Base-by-base conservation (phyloP, 805 yeast species). In the Jamesozyma piceae region DNA sequence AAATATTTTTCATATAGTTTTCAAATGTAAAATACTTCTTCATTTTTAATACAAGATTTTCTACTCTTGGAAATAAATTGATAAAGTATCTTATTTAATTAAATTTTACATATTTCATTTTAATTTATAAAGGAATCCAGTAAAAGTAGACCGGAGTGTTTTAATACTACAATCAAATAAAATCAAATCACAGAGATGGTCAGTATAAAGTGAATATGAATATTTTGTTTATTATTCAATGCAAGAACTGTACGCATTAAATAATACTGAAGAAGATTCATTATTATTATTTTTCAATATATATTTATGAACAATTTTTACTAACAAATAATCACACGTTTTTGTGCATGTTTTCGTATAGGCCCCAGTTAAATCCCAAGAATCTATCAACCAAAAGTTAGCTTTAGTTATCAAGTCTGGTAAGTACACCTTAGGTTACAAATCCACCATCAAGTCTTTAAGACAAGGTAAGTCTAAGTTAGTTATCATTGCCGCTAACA, bases 381-480 rank as follows among this genome's bases (percentile, higher is more conserved):
- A 92, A 65, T 82, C 85, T 80, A 80, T 92, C 76, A 90, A 87
- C 95, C 78, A 95, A 74, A 89, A 89, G 79, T 87, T 92, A 72
- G 94, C 95, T 71, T 83, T 92, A 72, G 90, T 86, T 67, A 84
- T 92, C 78, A 92, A 89, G 80, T 89, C 97, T 65, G 98, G 98
- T 80, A 92, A 92, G 78, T 90, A 87, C 82, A 83, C 97, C 85
- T 83, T 92, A 65, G 98, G 98, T 70, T 92, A 88, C 95, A 90
- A 90, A 80, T 86, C 97, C 62, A 90, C 94, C 71, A 82, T 92
- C 73, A 92, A 92, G 86, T 76, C 97, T 63, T 79, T 92, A 71
- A 89, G 99, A 80, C 86, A 86, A 72, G 97, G 96, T 70, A 90
- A 90, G 82, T 95, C 98, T 63, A 92, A 92, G 86, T 82, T 92